A percentile compares a stretch with the other conserved stretches of the same genome.
phyloP scores from a whole-genome alignment of 2,329 filamentous ascomycete species.

The Colletotrichum agaves region DNA sequence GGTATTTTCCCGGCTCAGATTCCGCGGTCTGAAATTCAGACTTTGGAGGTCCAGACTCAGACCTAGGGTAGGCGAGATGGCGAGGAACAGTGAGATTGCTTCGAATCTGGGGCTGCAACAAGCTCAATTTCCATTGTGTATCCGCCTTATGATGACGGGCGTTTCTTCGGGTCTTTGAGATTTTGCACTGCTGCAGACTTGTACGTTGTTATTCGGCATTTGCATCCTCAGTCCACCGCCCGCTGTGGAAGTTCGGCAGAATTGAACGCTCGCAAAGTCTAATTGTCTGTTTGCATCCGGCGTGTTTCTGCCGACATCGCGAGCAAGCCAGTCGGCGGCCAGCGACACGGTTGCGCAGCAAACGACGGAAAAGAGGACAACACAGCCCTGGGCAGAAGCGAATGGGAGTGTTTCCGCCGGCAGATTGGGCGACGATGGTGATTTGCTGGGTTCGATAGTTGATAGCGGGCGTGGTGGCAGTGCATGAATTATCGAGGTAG shows the following conservation, averaged over 20 bases:
- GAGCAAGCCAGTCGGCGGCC: constrained; percentile 6
- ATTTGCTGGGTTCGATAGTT: constrained; percentile 19
- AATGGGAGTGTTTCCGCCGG: neutral
- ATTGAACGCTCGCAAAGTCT: constrained; percentile 10
- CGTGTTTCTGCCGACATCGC: constrained; percentile 5
- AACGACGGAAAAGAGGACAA: constrained; percentile 1
- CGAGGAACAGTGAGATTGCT: constrained; percentile 12
- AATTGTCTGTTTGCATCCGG: constrained; percentile 6
- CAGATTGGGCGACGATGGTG: constrained; percentile 9
- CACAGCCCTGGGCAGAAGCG: constrained; percentile 18
- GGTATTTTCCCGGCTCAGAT: neutral
- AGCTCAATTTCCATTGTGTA: constrained; percentile 21
- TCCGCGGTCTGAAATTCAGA: constrained; percentile 5
- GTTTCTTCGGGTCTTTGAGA: neutral
- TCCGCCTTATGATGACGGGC: neutral
- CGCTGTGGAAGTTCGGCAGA: constrained; percentile 5
- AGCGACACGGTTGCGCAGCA: neutral
- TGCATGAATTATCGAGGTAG: constrained; percentile 29
- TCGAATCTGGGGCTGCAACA: constrained; percentile 14
- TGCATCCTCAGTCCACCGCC: neutral
- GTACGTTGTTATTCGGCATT: neutral
- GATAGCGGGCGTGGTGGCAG: constrained; percentile 28
- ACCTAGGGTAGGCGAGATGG: constrained; percentile 24
- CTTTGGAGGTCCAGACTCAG: constrained; percentile 7
- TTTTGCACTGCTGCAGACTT: neutral